A percentile compares a stretch with the other conserved stretches of the same genome.
phyloP scores from a whole-genome alignment of 148 eudicot genomes.

The Polygonum maritimum region DNA sequence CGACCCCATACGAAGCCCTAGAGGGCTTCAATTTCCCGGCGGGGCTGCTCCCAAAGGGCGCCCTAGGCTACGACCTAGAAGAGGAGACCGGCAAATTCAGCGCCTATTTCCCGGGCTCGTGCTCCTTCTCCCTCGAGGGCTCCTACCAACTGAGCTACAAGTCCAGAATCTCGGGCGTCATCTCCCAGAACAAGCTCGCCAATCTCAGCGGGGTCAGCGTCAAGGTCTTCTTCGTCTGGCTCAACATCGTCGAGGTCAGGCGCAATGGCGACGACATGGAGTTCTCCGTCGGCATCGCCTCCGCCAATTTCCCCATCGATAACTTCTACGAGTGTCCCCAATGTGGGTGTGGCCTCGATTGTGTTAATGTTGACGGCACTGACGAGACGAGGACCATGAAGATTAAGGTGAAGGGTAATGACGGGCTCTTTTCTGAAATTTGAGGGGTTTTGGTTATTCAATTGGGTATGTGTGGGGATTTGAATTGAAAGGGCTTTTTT shows the following conservation, averaged over 20 bases:
- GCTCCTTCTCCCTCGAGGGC: slow-evolving; percentile 54
- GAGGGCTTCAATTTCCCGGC: slow-evolving; percentile 44
- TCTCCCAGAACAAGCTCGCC: slow-evolving; percentile 33
- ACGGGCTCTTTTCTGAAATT: slow-evolving; percentile 21
- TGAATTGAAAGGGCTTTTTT: slow-evolving; percentile 2
- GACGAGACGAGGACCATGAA: slow-evolving; percentile 9
- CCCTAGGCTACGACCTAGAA: slow-evolving; percentile 41
- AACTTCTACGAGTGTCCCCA: slow-evolving; percentile 48
- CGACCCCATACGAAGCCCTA: slow-evolving; percentile 45
- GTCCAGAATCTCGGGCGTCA: slow-evolving; percentile 38
- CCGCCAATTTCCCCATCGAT: slow-evolving; percentile 44
- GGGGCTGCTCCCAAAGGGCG: slow-evolving; percentile 52
- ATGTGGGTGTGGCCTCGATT: slow-evolving; percentile 69
- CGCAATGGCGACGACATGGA: slow-evolving; percentile 42
- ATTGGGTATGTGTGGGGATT: not conserved
- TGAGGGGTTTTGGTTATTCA: slow-evolving; percentile 14
- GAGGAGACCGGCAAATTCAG: slow-evolving; percentile 33
- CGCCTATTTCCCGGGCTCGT: slow-evolving; percentile 34
- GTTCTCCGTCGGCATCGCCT: slow-evolving; percentile 62
- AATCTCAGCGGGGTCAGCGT: slow-evolving; percentile 49
- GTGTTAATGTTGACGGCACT: slow-evolving; percentile 12
- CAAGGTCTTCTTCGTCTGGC: slow-evolving; percentile 48
- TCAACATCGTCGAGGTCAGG: slow-evolving; percentile 53
- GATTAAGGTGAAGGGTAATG: slow-evolving; percentile 9
- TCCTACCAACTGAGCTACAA: slow-evolving; percentile 52